Conservation (phyloP, 202 grass and related monocot species). For the Digitaria exilis region DNA sequence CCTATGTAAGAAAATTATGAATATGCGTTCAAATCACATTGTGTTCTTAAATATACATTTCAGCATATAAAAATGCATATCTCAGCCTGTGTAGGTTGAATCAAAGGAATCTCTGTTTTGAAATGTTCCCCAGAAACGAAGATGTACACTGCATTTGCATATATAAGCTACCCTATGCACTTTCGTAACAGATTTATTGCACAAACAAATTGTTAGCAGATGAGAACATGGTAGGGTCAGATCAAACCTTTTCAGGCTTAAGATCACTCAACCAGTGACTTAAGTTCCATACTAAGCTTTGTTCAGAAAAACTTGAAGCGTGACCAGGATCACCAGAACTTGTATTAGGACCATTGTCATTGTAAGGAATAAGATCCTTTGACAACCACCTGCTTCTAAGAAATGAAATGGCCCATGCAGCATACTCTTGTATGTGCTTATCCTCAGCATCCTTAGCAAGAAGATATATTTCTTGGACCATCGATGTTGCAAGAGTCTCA, state of each 20-base stretch:
- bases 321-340: slow-evolving; percentile 41
- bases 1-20: background rate
- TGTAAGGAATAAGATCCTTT: slow-evolving; percentile 46
- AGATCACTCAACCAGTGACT: slow-evolving; percentile 77
- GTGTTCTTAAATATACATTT: slow-evolving; percentile 14
- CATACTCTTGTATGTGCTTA: slow-evolving; percentile 65
- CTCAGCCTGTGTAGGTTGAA: slow-evolving; percentile 11
- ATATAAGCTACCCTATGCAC: background rate
- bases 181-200: slow-evolving; percentile 2
- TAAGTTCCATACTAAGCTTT: slow-evolving; percentile 87
- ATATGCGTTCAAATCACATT: background rate
- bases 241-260: slow-evolving; percentile 69
- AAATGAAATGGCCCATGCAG: slow-evolving; percentile 93
- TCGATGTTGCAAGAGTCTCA: slow-evolving; percentile 69
- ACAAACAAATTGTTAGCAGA: slow-evolving; percentile 2
- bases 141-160: background rate
- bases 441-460: slow-evolving; percentile 81
- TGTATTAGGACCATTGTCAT: slow-evolving; percentile 56
- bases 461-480: slow-evolving; percentile 90
- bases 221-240: slow-evolving; percentile 6
- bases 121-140: background rate
- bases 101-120: background rate
- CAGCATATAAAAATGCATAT: slow-evolving; percentile 10
- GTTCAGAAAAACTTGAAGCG: slow-evolving; percentile 63
- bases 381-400: slow-evolving; percentile 70